These are phyloP conservation scores for Bryum argenteum DNA, from an alignment of 225 moss, liverwort and hornwort genomes.

Conservation along the genomic window DNA sequence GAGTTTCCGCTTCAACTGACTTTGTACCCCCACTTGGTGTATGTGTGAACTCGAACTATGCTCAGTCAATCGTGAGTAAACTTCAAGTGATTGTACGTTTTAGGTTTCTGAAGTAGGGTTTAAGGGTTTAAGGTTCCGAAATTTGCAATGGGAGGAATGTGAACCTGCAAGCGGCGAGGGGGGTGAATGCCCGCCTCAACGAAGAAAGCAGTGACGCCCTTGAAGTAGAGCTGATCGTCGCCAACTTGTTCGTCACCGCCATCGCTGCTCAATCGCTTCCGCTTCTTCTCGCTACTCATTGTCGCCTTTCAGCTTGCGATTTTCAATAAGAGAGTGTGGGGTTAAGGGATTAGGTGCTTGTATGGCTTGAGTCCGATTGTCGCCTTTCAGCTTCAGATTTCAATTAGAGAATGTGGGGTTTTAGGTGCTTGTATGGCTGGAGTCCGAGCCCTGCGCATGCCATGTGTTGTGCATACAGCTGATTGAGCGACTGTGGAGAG, in stretches of 20 bases:
- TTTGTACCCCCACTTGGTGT: no score
- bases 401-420: not conserved
- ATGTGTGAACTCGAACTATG: no score
- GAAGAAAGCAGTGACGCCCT: conserved; percentile 60
- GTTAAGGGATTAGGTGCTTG: not conserved
- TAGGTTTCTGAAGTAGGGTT: not conserved
- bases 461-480: no score
- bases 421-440: no score
- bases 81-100: not conserved
- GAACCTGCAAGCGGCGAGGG: conserved; percentile 77
- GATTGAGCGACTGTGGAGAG: no score
- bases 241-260: conserved; percentile 13
- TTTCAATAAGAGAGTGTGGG: not conserved
- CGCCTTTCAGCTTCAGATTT: not conserved
- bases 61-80: no score
- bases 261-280: conserved; percentile 26
- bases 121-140: not conserved
- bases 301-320: not conserved
- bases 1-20: no score
- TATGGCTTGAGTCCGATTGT: no score
- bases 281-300: conserved; percentile 42
- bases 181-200: conserved; percentile 65
- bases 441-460: no score
- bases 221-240: conserved; percentile 42
- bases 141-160: not conserved